Conservation (phyloP, 148 eudicot genomes). For the Amaranthus cruentus region DNA sequence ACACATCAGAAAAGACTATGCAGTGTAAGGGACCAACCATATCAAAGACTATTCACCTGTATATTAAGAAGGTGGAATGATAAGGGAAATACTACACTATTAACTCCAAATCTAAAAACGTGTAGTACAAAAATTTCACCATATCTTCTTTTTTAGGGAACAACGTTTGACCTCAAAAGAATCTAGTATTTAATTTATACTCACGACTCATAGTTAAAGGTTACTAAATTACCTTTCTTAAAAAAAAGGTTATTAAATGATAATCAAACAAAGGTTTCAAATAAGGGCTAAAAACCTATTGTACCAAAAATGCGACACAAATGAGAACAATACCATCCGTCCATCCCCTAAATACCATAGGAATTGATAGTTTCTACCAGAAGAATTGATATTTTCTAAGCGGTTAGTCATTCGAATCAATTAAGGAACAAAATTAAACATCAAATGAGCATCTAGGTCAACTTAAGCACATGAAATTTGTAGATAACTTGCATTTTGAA, state of each 20-base stretch:
- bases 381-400: not conserved
- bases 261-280: no score
- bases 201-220: not conserved
- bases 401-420: not conserved
- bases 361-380: not conserved
- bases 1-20: slow-evolving; percentile 2
- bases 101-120: not conserved
- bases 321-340: not conserved
- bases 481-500: not conserved
- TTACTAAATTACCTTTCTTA: not conserved
- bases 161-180: not conserved
- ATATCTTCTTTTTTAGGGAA: not conserved
- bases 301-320: not conserved
- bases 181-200: not conserved
- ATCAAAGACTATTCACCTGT: slow-evolving; percentile 3
- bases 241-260: no score
- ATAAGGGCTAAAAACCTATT: not conserved
- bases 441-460: not conserved
- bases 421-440: not conserved
- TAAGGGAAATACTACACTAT: not conserved
- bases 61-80: not conserved
- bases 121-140: not conserved
- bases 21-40: slow-evolving; percentile 1
- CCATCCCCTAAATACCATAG: not conserved
- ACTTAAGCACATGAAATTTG: not conserved